phyloP scores from a whole-genome alignment of 2,329 filamentous ascomycete species.

The Zasmidium citrigriseum region DNA sequence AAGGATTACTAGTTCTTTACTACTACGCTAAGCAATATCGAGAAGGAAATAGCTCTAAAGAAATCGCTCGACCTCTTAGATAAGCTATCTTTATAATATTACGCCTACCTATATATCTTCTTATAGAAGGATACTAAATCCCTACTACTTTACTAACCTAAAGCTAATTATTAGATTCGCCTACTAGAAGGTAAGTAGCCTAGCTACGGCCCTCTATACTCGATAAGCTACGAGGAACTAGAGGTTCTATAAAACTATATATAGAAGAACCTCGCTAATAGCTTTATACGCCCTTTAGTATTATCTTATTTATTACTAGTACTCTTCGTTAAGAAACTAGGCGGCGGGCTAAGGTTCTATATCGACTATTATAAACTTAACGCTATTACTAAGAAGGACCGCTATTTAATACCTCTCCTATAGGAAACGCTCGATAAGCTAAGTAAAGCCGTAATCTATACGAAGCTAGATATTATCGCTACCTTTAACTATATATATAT shows the following conservation, averaged over 20 bases:
- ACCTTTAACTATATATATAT: neutral
- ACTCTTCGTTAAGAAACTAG: slow-evolving; percentile 8
- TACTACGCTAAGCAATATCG: neutral
- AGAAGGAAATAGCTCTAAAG: neutral
- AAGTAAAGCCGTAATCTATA: slow-evolving; percentile 17
- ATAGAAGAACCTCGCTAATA: slow-evolving; percentile 8
- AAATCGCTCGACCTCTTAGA: neutral
- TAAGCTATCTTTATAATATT: neutral
- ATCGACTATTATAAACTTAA: slow-evolving; percentile 34
- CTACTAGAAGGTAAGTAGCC: neutral
- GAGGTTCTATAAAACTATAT: slow-evolving; percentile 14
- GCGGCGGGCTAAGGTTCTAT: slow-evolving; percentile 23
- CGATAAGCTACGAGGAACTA: slow-evolving; percentile 1
- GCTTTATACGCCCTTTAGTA: neutral
- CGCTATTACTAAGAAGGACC: slow-evolving; percentile 27
- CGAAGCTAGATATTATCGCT: slow-evolving; percentile 13
- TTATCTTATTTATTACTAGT: neutral
- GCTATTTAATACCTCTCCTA: slow-evolving; percentile 31
- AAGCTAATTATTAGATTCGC: neutral
- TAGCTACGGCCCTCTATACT: neutral
- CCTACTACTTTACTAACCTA: neutral
- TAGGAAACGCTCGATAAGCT: slow-evolving; percentile 27
- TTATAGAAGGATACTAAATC: neutral
- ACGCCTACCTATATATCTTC: neutral
- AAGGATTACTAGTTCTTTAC: neutral